Conservation (phyloP, 2,329 filamentous ascomycete species). For the Aspergillus felis region DNA sequence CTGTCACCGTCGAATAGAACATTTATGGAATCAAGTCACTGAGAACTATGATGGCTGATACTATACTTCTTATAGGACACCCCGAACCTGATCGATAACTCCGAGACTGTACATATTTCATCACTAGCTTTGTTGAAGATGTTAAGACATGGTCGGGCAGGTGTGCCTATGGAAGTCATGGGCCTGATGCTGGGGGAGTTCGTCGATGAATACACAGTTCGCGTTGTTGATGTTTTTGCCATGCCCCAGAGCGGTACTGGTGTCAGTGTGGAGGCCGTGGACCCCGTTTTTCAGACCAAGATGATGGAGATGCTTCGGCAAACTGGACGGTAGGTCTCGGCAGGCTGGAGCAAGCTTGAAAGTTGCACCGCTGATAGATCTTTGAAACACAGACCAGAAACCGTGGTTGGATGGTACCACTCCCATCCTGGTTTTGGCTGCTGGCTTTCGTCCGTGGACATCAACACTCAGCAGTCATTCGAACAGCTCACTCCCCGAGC, state of each 20-base stretch:
- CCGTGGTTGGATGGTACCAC: conserved; percentile 98
- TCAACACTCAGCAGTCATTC: conserved; percentile 99
- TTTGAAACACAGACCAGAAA: conserved; percentile 67
- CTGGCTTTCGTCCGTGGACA: conserved; percentile 98
- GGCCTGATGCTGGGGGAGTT: conserved; percentile 98
- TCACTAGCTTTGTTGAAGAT: conserved; percentile 97
- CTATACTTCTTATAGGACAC: conserved; percentile 62
- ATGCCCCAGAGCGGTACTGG: conserved; percentile 99
- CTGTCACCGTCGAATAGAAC: neutral
- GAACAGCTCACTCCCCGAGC: conserved; percentile 96
- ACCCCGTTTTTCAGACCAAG: conserved; percentile 98
- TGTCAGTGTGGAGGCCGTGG: conserved; percentile 96
- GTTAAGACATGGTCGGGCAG: conserved; percentile 93
- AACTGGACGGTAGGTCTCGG: conserved; percentile 70
- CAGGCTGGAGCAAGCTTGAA: conserved; percentile 20
- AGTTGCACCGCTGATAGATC: conserved; percentile 7
- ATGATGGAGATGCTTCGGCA: conserved; percentile 99
- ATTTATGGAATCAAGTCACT: neutral
- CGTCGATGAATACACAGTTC: conserved; percentile 97
- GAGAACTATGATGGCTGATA: conserved; percentile 7
- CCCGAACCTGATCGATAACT: conserved; percentile 91
- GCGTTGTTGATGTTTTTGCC: conserved; percentile 96
- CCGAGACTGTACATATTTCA: conserved; percentile 98
- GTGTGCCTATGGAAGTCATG: conserved; percentile 99
- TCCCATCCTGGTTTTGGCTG: conserved; percentile 98